Evolutionary conservation across 1,284 basidiomycete genomes (phyloP).

Genomic region (Cutaneotrichosporon cyanovorans): DNA sequence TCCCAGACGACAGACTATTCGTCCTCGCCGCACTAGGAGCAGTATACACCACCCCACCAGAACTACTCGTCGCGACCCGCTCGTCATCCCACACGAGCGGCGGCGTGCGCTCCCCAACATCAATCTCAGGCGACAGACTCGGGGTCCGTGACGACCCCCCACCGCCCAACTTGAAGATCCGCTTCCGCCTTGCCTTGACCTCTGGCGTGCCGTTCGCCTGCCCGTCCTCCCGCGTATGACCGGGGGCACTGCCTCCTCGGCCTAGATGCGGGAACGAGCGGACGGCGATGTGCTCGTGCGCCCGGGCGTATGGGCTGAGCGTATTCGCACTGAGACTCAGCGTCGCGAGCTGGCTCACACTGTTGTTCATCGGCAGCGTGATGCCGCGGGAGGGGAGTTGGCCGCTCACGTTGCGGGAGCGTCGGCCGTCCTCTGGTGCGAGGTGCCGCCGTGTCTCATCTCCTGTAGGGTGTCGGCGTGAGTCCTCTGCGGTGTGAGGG

Average conservation of each 20-base stretch:
- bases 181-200: conserved; percentile 66
- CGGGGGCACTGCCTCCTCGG: conserved; percentile 12
- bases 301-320: conserved; percentile 79
- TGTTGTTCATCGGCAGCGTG: conserved; percentile 65
- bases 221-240: conserved; percentile 27
- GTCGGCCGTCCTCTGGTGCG: too few relatives aligned
- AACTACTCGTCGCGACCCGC: conserved; percentile 7
- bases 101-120: conserved; percentile 13
- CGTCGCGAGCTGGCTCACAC: conserved; percentile 72
- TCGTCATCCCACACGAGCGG: conserved; percentile 15
- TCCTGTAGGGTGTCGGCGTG: too few relatives aligned
- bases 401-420: not conserved
- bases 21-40: conserved; percentile 4
- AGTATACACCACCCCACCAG: conserved; percentile 5
- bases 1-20: not conserved
- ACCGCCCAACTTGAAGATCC: conserved; percentile 65
- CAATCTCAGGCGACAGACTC: conserved; percentile 7
- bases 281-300: conserved; percentile 80
- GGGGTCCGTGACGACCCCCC: not conserved
- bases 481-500: not conserved
- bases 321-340: conserved; percentile 80
- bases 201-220: too few relatives aligned
- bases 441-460: too few relatives aligned
- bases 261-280: conserved; percentile 63
- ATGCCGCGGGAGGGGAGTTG: conserved; percentile 43